Base-by-base conservation (phyloP, 2,329 filamentous ascomycete genomes). In the Davidsoniella neocaledoniae region DNA sequence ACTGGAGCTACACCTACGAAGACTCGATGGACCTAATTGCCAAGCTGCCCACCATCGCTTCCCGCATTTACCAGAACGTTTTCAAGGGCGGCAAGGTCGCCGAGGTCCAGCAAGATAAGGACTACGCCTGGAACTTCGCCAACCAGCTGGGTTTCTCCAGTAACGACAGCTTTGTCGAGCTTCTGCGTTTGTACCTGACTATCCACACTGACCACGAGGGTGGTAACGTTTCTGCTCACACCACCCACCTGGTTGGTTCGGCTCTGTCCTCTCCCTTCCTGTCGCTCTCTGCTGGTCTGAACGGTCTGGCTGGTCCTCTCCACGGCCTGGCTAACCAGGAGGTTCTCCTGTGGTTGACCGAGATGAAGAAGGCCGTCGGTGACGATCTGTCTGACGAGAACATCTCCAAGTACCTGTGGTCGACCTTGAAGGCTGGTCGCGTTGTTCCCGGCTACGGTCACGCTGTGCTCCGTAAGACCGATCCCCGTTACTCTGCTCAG, bases 141-240 rank as follows among this genome's bases (percentile, higher is more conserved):
- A 96, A 96, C 81, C 87, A 94, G 80, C 86, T 98, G 61, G 91
- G 91, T 63, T 98, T 91, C 67, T 84, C 84, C 61, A 79, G 83
- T 63, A 96, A 98, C 80, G 74, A 78, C 62, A 90, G 96, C 76
- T 98, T 98, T 62, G 73, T 98, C 66, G 91, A 98, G 81, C 76
- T 98, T 61, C 86, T 98, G 81, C 86, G 91, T 69, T 79, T 98
- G 58, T 98, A 98, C 80, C 79, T 98, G 63, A 96, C 91, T 72
- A 98, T 98, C 71, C 91, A 98, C 84, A 90, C 91, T 55, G 91
- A 98, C 70, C 91, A 98, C 77, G 91, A 98, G 78, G 91, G 91
- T 74, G 91, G 91, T 60, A 98, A 98, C 71, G 91, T 98, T 71
- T 86, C 79, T 67, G 91, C 91, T 58, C 91, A 98, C 79, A 94